Conservation (phyloP, 495 filamentous ascomycete genomes). For the Daldinia caldariorum region DNA sequence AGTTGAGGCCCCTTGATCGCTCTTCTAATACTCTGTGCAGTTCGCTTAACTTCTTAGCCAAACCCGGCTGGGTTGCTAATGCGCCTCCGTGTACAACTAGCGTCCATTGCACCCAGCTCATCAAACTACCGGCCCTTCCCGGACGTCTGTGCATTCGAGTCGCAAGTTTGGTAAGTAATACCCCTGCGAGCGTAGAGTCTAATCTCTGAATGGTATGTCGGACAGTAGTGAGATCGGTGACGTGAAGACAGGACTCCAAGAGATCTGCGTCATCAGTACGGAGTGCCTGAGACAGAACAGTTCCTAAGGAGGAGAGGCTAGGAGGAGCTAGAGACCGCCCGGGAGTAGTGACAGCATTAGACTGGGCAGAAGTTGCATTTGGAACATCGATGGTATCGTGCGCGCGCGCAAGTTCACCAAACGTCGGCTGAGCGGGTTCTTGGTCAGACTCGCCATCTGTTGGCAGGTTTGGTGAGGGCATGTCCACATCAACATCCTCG, state of each 20-base stretch:
- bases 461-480: conserved; percentile 59
- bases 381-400: conserved; percentile 83
- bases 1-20: conserved; percentile 81
- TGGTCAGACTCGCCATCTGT: conserved; percentile 61
- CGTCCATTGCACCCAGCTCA: conserved; percentile 96
- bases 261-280: conserved; percentile 87
- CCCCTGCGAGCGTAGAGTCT: conserved; percentile 80
- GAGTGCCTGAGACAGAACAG: conserved; percentile 90
- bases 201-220: conserved; percentile 89
- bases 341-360: conserved; percentile 46
- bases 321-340: conserved; percentile 63
- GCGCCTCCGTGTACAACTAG: conserved; percentile 95
- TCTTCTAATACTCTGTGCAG: conserved; percentile 87
- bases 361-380: conserved; percentile 61
- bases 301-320: conserved; percentile 82
- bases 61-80: conserved; percentile 79
- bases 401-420: conserved; percentile 85
- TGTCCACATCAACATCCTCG: conserved; percentile 47
- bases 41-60: conserved; percentile 77
- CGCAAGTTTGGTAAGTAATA: conserved; percentile 82
- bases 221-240: conserved; percentile 75
- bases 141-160: conserved; percentile 87
- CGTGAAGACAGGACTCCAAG: conserved; percentile 90
- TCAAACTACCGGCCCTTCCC: conserved; percentile 88
- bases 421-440: conserved; percentile 70